Conservation (phyloP, 768 basidiomycete genomes). For the Boletus edulis region DNA sequence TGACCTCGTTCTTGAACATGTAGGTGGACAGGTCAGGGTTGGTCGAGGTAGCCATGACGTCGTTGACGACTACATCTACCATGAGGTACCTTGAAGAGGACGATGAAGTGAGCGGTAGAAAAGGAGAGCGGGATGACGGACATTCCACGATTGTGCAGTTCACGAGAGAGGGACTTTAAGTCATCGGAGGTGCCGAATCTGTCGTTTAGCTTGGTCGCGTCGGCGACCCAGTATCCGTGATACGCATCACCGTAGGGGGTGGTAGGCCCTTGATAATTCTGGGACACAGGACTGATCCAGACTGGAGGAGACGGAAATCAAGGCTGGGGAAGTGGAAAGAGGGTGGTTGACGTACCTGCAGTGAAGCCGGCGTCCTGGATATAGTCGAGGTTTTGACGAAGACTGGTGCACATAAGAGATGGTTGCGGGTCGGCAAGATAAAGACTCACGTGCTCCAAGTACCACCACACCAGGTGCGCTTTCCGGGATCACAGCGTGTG, state of each 20-base stretch:
- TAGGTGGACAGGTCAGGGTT: conserved; percentile 64
- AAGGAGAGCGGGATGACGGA: conserved; percentile 24
- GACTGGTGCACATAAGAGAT: conserved; percentile 30
- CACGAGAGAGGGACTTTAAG: conserved; percentile 61
- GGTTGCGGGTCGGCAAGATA: neutral
- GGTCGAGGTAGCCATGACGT: conserved; percentile 71
- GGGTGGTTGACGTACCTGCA: conserved; percentile 44
- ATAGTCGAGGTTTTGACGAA: conserved; percentile 79
- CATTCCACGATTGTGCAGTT: conserved; percentile 74
- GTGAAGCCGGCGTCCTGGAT: conserved; percentile 82
- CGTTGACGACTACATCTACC: conserved; percentile 85
- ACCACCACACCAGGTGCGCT: conserved; percentile 17
- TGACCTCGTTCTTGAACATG: conserved; percentile 63
- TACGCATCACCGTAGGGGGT: conserved; percentile 80
- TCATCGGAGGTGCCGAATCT: conserved; percentile 74
- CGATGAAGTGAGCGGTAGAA: neutral
- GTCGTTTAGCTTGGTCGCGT: conserved; percentile 63
- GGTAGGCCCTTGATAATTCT: conserved; percentile 71
- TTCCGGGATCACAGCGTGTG: conserved; percentile 7
- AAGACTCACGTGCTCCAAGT: conserved; percentile 13
- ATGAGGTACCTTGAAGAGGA: conserved; percentile 58
- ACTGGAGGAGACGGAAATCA: conserved; percentile 37
- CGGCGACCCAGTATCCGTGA: conserved; percentile 83
- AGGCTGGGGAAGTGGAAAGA: neutral
- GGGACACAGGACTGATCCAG: conserved; percentile 81